Percentiles rank a stretch among this genome's conserved stretches.
These are phyloP conservation scores for Trametes versicolor DNA, from an alignment of 1,284 basidiomycete species.

Conservation along the genomic window DNA sequence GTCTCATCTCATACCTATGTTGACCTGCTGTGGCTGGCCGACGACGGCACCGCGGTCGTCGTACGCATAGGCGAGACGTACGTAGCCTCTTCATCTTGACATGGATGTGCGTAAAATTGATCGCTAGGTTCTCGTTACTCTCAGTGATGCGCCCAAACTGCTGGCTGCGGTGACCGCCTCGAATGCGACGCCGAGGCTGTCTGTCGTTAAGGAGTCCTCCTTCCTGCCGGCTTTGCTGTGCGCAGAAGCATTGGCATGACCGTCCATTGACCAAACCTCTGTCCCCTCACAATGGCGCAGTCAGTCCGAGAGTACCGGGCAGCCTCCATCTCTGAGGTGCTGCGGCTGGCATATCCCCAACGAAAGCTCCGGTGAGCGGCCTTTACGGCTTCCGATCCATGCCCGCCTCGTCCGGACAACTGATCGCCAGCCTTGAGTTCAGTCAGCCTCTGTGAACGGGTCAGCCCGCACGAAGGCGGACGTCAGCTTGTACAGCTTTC, in stretches of 20 bases:
- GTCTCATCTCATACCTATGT: conserved; percentile 51
- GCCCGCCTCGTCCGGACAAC: too few species aligned
- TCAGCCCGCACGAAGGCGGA: too few species aligned
- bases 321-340: too few species aligned
- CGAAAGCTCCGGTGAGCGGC: too few species aligned
- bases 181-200: conserved; percentile 43
- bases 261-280: not conserved
- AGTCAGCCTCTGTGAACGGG: too few species aligned
- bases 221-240: conserved; percentile 54
- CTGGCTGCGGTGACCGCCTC: conserved; percentile 50
- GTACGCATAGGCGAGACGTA: conserved; percentile 48
- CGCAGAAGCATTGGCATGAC: conserved; percentile 7
- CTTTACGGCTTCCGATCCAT: too few species aligned
- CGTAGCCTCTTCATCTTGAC: not conserved
- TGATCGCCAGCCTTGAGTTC: too few species aligned
- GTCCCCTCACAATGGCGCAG: too few species aligned
- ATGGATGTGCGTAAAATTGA: not conserved
- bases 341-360: too few species aligned
- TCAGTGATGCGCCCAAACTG: conserved; percentile 51
- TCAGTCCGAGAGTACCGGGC: too few species aligned
- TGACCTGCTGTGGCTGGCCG: conserved; percentile 52
- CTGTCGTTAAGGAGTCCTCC: conserved; percentile 49
- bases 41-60: conserved; percentile 47
- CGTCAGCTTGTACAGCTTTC: too few species aligned
- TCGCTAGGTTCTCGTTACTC: not conserved